Percentiles rank a stretch among this genome's conserved stretches.
phyloP scores from a whole-genome alignment of 1,284 basidiomycete genomes.

The Apiotrichum gamsii region DNA sequence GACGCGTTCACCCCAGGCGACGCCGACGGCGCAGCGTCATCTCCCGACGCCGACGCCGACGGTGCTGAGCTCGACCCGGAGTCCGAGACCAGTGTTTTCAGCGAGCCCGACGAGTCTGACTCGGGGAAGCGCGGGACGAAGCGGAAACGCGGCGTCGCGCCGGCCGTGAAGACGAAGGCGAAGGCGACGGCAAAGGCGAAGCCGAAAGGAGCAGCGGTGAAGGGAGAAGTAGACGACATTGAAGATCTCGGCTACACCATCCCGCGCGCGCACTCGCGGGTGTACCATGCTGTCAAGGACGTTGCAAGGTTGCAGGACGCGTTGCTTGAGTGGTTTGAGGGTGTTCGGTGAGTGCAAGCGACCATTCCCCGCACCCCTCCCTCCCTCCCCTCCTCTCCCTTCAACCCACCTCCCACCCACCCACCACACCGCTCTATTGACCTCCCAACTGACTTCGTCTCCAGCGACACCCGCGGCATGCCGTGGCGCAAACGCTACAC shows the following conservation, averaged over 20 bases:
- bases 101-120: too few species aligned
- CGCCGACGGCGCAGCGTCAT: not conserved
- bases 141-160: conserved; percentile 1
- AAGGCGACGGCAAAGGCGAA: not conserved
- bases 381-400: too few species aligned
- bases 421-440: too few species aligned
- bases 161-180: not conserved
- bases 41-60: not conserved
- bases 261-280: conserved; percentile 22
- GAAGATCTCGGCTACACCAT: conserved; percentile 19
- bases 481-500: conserved; percentile 46
- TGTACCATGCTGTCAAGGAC: conserved; percentile 26
- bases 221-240: conserved; percentile 1
- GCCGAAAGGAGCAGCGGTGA: not conserved
- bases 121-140: not conserved
- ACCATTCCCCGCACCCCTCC: not conserved
- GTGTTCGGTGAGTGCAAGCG: conserved; percentile 29
- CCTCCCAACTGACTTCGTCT: not conserved
- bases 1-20: not conserved
- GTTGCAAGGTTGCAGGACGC: conserved; percentile 24
- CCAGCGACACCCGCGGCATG: conserved; percentile 45
- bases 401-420: too few species aligned
- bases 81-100: not conserved
- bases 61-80: not conserved
- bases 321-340: conserved; percentile 44